Evolutionary conservation across 352 stramenopile genomes (phyloP).

Genomic region (Pythium rishiriense): DNA sequence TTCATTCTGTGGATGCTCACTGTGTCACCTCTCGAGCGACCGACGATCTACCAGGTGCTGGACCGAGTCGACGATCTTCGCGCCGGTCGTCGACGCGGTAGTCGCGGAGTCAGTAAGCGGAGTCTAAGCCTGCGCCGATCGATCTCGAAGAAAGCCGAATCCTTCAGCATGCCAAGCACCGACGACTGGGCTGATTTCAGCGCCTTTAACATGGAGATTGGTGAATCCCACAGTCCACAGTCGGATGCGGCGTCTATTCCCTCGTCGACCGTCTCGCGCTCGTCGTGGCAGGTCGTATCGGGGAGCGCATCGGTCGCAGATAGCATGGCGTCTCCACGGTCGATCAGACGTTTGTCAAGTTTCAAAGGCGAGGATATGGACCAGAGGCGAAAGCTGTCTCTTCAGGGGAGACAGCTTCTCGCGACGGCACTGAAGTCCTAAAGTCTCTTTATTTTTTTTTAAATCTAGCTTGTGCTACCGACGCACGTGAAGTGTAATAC

Average conservation of each 20-base stretch:
- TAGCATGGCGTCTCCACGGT: slow-evolving; percentile 7
- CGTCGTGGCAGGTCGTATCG: slow-evolving; percentile 19
- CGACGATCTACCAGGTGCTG: slow-evolving; percentile 53
- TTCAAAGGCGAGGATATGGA: slow-evolving; percentile 4
- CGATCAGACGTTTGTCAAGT: slow-evolving; percentile 5
- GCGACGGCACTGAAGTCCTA: slow-evolving; percentile 22
- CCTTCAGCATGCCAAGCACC: not conserved
- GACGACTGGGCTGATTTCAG: slow-evolving; percentile 38
- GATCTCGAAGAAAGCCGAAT: not conserved
- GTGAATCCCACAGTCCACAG: slow-evolving; percentile 13
- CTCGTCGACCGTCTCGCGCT: slow-evolving; percentile 18
- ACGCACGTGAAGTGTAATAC: slow-evolving; percentile 60
- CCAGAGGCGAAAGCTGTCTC: slow-evolving; percentile 28
- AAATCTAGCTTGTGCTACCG: not conserved
- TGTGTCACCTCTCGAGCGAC: slow-evolving; percentile 52
- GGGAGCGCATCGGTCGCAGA: not conserved
- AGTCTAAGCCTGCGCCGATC: slow-evolving; percentile 14
- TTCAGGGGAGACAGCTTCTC: slow-evolving; percentile 26
- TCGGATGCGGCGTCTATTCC: slow-evolving; percentile 15
- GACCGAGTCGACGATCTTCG: slow-evolving; percentile 17
- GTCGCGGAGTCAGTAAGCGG: not conserved
- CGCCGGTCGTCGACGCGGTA: not conserved
- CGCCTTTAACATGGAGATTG: slow-evolving; percentile 19
- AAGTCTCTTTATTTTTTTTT: not conserved
- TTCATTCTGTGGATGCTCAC: slow-evolving; percentile 79